These are phyloP conservation scores for Penicillium paradoxum DNA, from an alignment of 495 filamentous ascomycete genomes.

Conservation along the genomic window DNA sequence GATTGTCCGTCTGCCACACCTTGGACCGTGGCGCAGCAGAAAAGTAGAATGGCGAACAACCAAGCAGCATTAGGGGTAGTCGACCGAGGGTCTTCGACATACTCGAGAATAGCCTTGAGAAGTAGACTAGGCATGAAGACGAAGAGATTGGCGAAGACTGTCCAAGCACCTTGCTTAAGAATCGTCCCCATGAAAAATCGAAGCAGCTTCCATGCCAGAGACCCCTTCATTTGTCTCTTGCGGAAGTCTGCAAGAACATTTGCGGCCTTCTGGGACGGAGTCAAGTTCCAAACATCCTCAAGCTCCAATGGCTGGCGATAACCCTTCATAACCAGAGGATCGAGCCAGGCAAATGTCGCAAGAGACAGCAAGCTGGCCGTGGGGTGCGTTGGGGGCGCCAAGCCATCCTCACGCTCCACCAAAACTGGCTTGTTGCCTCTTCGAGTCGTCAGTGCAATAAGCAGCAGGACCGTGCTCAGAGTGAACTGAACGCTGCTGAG, in stretches of 20 bases:
- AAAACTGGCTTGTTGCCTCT: slow-evolving; percentile 88
- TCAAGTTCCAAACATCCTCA: slow-evolving; percentile 84
- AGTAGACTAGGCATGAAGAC: slow-evolving; percentile 90
- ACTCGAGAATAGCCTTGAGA: slow-evolving; percentile 84
- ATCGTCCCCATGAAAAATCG: slow-evolving; percentile 78
- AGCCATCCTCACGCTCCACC: slow-evolving; percentile 76
- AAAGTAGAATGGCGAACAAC: slow-evolving; percentile 90
- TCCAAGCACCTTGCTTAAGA: slow-evolving; percentile 74
- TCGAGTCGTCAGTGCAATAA: slow-evolving; percentile 72
- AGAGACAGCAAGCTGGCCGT: slow-evolving; percentile 83
- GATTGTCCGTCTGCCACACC: slow-evolving; percentile 80
- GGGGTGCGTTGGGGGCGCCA: slow-evolving; percentile 81
- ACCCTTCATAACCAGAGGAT: slow-evolving; percentile 84
- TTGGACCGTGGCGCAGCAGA: slow-evolving; percentile 69
- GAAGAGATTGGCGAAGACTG: slow-evolving; percentile 68
- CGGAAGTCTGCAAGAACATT: slow-evolving; percentile 74
- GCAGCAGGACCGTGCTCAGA: slow-evolving; percentile 65
- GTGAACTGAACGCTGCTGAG: slow-evolving; percentile 67
- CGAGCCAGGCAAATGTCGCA: slow-evolving; percentile 86
- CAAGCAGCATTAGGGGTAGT: slow-evolving; percentile 87
- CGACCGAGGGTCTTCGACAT: slow-evolving; percentile 75
- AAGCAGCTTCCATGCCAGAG: slow-evolving; percentile 72
- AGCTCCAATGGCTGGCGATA: slow-evolving; percentile 81
- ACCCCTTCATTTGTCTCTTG: slow-evolving; percentile 77
- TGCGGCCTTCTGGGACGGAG: slow-evolving; percentile 81